Evolutionary conservation across 768 basidiomycete genomes (phyloP), one percentile per base, ranked within the genome.

Genomic region (Mycena polygramma): DNA sequence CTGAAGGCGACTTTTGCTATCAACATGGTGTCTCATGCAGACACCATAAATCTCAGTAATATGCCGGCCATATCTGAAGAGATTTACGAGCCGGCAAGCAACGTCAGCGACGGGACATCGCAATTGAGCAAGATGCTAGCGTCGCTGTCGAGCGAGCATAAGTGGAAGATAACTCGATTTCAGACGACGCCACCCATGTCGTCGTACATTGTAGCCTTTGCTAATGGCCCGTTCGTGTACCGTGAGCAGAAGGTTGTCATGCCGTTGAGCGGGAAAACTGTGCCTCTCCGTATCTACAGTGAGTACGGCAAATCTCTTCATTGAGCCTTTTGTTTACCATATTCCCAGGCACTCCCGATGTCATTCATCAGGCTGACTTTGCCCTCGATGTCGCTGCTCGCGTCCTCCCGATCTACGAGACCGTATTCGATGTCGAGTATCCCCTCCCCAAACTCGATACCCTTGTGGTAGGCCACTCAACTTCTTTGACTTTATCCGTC

Each of bases 401-500:
- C 37, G 93, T 94, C 13, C 82, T 98, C 17, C 96, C 96, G 19
- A 78, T 96, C n/a, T 98, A 97, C 79, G 97, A 99, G 81, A 85
- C 92, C 77, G 87, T 97, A 64, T 98, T 98, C 77, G 91, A 97
- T 73, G 91, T 98, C 72, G 93, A 92, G 67, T 99, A 92, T 79
- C 95, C 97, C 26, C 87, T 99, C 35, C 95, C 96, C 7, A 98
- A 99, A 83, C 87, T 99, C 52, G 97, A 98, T 77, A 97, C 96
- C 2, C 86, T 99, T 17, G 94, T 95, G 66, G 92, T 90, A 78
- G 67, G 90, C 80, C 24, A 22, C 24, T 37, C 19, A 63, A 39
- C 43, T 62, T 39, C 20, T 13, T 59, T 14, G 15, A n/a, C 35
- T 41, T 11, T 20, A 7, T 17, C 37, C 45, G 30, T 46, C 30